Evolutionary conservation across 257 asterid species (phyloP).

Genomic region (Nicotiana otophora): DNA sequence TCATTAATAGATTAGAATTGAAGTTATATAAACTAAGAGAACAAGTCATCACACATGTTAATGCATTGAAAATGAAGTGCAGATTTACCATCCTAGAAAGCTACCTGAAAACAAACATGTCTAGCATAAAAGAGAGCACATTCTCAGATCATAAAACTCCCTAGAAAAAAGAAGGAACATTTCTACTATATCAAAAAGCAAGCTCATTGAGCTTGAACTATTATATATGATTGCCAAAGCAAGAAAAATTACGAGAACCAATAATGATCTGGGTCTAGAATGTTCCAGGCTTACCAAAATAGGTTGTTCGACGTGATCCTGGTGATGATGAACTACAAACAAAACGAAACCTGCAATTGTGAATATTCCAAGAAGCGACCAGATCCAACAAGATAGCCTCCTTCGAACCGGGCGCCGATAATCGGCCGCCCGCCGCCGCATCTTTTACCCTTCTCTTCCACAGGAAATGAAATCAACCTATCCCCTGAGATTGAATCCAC

Average conservation of each 20-base stretch:
- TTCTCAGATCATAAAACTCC: neutral
- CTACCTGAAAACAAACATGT: neutral
- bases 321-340: conserved; percentile 64
- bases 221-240: neutral
- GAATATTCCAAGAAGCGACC: conserved; percentile 54
- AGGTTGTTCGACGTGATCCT: conserved; percentile 56
- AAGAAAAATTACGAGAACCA: neutral
- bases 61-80: neutral
- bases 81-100: conserved; percentile 2
- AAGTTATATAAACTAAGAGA: neutral
- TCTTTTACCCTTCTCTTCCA: conserved; percentile 38
- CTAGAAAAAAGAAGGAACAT: neutral
- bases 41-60: neutral
- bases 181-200: neutral
- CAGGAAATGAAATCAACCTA: conserved; percentile 23
- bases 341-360: conserved; percentile 49
- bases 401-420: conserved; percentile 85
- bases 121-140: neutral
- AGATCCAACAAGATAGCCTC: conserved; percentile 76
- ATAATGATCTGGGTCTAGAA: neutral
- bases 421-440: conserved; percentile 95
- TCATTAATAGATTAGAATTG: neutral
- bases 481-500: conserved; percentile 29
- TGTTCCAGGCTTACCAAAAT: conserved; percentile 37
- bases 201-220: neutral